Evolutionary conservation across 805 yeast genomes (phyloP), one percentile per base, ranked within the genome.

Genomic region (Komagataella populi): DNA sequence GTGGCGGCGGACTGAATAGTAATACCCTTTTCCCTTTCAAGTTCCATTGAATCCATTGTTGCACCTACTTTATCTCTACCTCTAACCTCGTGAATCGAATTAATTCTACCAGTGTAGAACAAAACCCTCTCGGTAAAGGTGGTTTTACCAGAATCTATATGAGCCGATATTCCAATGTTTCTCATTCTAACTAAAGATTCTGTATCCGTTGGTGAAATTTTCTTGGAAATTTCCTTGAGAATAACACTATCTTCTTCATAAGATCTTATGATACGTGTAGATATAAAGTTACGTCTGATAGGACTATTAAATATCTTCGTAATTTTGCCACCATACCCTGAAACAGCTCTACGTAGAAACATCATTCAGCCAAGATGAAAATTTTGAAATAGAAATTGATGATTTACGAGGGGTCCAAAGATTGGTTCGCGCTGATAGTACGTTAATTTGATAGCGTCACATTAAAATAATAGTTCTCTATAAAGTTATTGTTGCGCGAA

Each of bases 1-100:
- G 99, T 93, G 43, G 99, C 99, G 56, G 99, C 99, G 54, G 96
- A 88, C 70, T 93, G 99, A 65, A 93, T 93, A 50, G 99, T 93
- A 63, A 93, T 93, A 69, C 99, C 99, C 66, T 93, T 93, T 69
- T 93, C 99, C 66, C 99, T 82, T 70, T 93, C 99, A 58, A 93
- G 76, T 60, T 93, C 99, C 99, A 93, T 93, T 55, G 90, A 91
- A 69, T 93, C 99, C 99, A 93, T 93, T 71, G 90, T 93, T 52
- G 99, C 99, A 55, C 99, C 99, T 53, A 93, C 98, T 58, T 89
- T 83, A 66, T 93, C 99, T 62, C 93, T 81, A 48, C 99, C 99
- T 66, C 99, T 78, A 48, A 87, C 97, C 69, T 90, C 98, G 63
- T 90, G 98, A 61, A 90, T 91, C 24, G 96, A 95, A 64, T 90